These are phyloP conservation scores for Berkeleyomyces rouxiae DNA, from an alignment of 2,329 filamentous ascomycete genomes.

Conservation along the genomic window DNA sequence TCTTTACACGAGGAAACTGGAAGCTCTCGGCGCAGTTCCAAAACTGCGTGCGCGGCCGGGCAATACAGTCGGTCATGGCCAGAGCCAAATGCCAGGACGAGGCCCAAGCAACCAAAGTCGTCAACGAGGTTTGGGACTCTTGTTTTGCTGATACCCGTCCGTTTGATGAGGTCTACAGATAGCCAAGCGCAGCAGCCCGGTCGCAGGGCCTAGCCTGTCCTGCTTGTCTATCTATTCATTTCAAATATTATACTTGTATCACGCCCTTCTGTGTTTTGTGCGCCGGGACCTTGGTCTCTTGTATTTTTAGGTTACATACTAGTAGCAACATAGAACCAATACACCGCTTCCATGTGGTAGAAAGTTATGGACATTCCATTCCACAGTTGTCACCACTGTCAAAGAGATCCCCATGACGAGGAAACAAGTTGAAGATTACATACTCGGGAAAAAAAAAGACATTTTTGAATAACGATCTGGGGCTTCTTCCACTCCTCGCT, in stretches of 20 bases:
- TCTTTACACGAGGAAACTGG: conserved; percentile 73
- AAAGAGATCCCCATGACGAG: background rate
- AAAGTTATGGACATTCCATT: background rate
- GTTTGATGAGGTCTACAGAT: conserved; percentile 93
- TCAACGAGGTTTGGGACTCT: conserved; percentile 97
- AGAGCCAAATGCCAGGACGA: conserved; percentile 72
- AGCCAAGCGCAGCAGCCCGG: conserved; percentile 4
- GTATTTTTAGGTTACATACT: conserved; percentile 1
- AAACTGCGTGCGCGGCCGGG: conserved; percentile 70
- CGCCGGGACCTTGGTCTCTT: background rate
- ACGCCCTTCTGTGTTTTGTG: background rate
- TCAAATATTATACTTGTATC: background rate
- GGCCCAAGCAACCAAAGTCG: conserved; percentile 67
- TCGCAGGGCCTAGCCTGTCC: background rate
- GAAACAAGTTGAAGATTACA: background rate
- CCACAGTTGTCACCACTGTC: background rate
- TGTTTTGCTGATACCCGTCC: conserved; percentile 89
- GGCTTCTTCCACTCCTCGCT: too few species aligned
- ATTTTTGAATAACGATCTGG: too few species aligned
- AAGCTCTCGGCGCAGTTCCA: conserved; percentile 85
- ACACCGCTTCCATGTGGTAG: background rate
- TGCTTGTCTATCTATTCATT: conserved; percentile 1
- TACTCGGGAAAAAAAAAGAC: background rate
- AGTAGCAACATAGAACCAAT: background rate
- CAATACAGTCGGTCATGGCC: conserved; percentile 61